phyloP scores from a whole-genome alignment of 768 basidiomycete genomes.

The Naganishia randhawae region DNA sequence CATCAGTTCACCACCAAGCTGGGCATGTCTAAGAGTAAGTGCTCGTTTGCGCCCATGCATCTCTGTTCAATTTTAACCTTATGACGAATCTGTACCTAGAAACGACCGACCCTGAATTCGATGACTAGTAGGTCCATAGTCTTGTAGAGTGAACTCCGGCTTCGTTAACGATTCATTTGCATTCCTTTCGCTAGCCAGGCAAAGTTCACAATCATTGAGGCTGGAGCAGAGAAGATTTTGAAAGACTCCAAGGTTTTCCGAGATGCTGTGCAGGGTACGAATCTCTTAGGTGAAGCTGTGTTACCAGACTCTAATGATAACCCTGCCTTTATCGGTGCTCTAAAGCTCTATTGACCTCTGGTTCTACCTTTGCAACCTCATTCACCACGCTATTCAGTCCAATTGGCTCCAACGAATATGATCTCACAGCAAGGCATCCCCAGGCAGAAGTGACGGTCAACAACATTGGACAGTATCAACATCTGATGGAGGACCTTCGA shows the following conservation, averaged over 20 bases:
- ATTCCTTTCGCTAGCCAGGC: slow-evolving; percentile 52
- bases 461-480: slow-evolving; percentile 69
- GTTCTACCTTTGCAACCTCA: slow-evolving; percentile 50
- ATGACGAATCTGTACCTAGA: slow-evolving; percentile 53
- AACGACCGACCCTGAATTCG: slow-evolving; percentile 82
- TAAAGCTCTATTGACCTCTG: slow-evolving; percentile 50
- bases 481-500: slow-evolving; percentile 75
- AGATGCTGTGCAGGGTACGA: slow-evolving; percentile 69
- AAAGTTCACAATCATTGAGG: slow-evolving; percentile 72
- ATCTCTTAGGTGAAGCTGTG: neutral
- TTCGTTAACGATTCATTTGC: neutral
- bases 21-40: slow-evolving; percentile 88
- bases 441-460: slow-evolving; percentile 70
- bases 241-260: slow-evolving; percentile 87
- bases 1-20: slow-evolving; percentile 80
- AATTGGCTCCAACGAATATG: slow-evolving; percentile 61
- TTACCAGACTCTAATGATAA: neutral
- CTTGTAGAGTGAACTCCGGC: slow-evolving; percentile 16
- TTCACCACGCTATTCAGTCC: slow-evolving; percentile 52
- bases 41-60: neutral
- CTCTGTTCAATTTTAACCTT: slow-evolving; percentile 12
- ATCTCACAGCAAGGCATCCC: slow-evolving; percentile 73
- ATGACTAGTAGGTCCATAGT: slow-evolving; percentile 60
- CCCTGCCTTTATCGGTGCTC: neutral
- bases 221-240: slow-evolving; percentile 77